These are phyloP conservation scores for Botrytis hyacinthi DNA, from an alignment of 2,329 filamentous ascomycete species.

Conservation along the genomic window DNA sequence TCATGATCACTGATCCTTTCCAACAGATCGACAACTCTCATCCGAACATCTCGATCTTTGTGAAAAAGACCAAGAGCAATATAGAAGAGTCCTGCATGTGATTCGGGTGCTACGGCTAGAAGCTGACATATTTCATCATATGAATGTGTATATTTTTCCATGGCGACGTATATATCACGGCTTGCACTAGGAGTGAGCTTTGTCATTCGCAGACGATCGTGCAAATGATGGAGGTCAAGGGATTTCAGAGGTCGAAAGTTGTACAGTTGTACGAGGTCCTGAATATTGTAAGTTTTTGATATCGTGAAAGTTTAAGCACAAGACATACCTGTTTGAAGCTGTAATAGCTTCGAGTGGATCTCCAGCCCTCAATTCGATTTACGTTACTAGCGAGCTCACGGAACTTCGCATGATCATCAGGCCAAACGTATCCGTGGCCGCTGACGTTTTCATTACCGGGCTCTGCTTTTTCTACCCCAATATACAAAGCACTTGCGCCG, in stretches of 20 bases:
- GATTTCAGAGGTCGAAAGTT: conserved; percentile 67
- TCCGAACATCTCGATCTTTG: conserved; percentile 74
- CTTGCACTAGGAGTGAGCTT: conserved; percentile 74
- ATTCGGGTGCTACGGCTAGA: conserved; percentile 78
- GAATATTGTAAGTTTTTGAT: conserved; percentile 39
- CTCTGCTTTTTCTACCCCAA: conserved; percentile 72
- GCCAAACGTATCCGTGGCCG: conserved; percentile 95
- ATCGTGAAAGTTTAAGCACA: not conserved
- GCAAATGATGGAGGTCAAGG: conserved; percentile 87
- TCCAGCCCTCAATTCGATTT: conserved; percentile 92
- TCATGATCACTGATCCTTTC: conserved; percentile 83
- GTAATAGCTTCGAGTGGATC: conserved; percentile 92
- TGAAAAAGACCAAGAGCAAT: conserved; percentile 89
- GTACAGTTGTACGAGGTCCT: conserved; percentile 66
- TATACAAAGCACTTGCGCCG: conserved; percentile 84
- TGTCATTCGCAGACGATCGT: conserved; percentile 83
- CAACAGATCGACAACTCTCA: conserved; percentile 74
- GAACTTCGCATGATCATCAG: conserved; percentile 74
- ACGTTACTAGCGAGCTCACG: conserved; percentile 90
- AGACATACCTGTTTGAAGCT: conserved; percentile 77
- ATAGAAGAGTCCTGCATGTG: conserved; percentile 86
- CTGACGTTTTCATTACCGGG: conserved; percentile 56
- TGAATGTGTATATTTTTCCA: conserved; percentile 70
- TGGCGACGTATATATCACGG: conserved; percentile 79
- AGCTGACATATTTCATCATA: conserved; percentile 86